Conservation (phyloP, 2,329 filamentous ascomycete species). For the Ceratocystis variospora region DNA sequence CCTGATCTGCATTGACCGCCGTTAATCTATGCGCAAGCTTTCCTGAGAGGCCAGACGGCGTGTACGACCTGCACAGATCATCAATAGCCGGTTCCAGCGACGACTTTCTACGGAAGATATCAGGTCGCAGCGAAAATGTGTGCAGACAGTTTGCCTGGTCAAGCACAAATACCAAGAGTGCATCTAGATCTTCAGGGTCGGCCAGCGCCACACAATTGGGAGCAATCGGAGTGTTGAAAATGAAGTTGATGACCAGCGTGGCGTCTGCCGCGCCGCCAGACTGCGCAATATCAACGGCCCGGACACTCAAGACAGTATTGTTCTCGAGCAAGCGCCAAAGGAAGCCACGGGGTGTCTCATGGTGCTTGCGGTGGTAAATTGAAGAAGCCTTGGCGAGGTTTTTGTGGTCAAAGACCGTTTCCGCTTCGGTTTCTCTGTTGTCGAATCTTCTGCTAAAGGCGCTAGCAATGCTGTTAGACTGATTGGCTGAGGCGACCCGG, state of each 20-base stretch:
- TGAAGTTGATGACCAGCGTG: constrained; percentile 61
- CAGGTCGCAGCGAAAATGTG: constrained; percentile 67
- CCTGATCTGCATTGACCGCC: constrained; percentile 55
- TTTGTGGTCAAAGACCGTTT: constrained; percentile 56
- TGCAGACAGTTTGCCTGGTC: constrained; percentile 69
- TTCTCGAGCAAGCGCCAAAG: constrained; percentile 82
- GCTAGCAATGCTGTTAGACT: constrained; percentile 27
- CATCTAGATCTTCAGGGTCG: constrained; percentile 64
- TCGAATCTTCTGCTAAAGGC: constrained; percentile 21
- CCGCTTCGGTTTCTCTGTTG: constrained; percentile 42
- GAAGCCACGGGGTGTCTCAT: constrained; percentile 67
- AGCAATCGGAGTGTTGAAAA: constrained; percentile 60
- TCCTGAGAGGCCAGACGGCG: constrained; percentile 60
- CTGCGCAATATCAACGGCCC: constrained; percentile 60
- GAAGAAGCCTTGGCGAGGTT: constrained; percentile 67
- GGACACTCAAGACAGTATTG: constrained; percentile 65
- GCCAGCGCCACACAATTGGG: constrained; percentile 69
- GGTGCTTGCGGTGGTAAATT: constrained; percentile 68
- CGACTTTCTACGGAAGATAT: constrained; percentile 60
- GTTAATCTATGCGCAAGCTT: constrained; percentile 70
- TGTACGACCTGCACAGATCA: constrained; percentile 62
- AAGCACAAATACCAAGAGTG: constrained; percentile 64
- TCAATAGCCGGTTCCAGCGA: constrained; percentile 59
- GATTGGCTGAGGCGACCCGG: constrained; percentile 43
- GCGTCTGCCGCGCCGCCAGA: constrained; percentile 46